Evolutionary conservation across 768 basidiomycete species (phyloP).

Genomic region (Holtermannia corniformis): DNA sequence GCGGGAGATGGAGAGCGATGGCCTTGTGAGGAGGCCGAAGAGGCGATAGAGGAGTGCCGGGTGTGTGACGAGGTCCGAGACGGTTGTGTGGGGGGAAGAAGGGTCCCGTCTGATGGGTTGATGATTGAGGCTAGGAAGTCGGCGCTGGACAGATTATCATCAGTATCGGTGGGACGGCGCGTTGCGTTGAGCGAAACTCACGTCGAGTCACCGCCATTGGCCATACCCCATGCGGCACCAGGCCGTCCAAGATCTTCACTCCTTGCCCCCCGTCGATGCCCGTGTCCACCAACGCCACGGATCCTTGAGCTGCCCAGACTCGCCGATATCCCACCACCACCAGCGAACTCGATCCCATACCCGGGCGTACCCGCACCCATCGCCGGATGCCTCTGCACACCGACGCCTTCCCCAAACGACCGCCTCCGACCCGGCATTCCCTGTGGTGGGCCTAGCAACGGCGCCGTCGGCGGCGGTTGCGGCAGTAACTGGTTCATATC

Average conservation of each 20-base stretch:
- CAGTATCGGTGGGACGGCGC: background rate
- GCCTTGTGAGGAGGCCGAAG: conserved; percentile 10
- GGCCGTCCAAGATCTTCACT: conserved; percentile 52
- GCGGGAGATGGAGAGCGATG: conserved; percentile 27
- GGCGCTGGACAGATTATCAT: conserved; percentile 14
- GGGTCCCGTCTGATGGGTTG: conserved; percentile 26
- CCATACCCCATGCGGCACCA: conserved; percentile 29
- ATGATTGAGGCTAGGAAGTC: conserved; percentile 35
- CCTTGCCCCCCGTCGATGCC: conserved; percentile 50
- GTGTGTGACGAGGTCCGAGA: conserved; percentile 23
- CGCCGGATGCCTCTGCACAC: conserved; percentile 19
- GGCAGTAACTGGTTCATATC: background rate
- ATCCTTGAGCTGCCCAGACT: conserved; percentile 4
- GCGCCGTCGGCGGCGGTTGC: background rate
- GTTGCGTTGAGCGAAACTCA: conserved; percentile 10
- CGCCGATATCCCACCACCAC: conserved; percentile 5
- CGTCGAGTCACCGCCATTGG: conserved; percentile 31
- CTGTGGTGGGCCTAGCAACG: background rate
- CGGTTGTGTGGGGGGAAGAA: conserved; percentile 23
- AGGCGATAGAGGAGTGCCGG: conserved; percentile 23
- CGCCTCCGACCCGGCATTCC: conserved; percentile 3
- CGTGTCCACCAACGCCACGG: conserved; percentile 26
- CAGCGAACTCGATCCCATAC: conserved; percentile 26
- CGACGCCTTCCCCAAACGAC: conserved; percentile 20
- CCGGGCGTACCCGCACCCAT: conserved; percentile 33